Evolutionary conservation across 805 yeast genomes (phyloP).

Genomic region (Zygotorulaspora florentina): DNA sequence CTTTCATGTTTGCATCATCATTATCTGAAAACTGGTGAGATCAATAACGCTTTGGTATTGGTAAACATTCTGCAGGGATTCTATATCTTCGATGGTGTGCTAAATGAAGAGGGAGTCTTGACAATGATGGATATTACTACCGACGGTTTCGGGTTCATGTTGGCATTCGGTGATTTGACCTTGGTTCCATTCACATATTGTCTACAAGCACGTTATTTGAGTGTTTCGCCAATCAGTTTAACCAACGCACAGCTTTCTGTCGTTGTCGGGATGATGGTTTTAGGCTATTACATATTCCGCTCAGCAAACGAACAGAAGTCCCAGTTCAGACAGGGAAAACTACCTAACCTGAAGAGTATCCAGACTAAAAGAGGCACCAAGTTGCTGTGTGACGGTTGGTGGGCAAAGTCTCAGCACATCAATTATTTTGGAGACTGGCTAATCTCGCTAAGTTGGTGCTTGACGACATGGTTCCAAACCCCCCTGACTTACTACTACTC

Average conservation of each 20-base stretch:
- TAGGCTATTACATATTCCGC: conserved; percentile 81
- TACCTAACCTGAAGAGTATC: conserved; percentile 64
- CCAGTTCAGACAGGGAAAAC: conserved; percentile 72
- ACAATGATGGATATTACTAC: conserved; percentile 95
- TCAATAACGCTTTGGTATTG: conserved; percentile 68
- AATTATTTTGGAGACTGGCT: conserved; percentile 96
- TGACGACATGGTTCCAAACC: conserved; percentile 78
- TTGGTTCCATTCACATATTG: conserved; percentile 91
- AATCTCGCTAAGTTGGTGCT: conserved; percentile 86
- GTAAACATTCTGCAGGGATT: conserved; percentile 68
- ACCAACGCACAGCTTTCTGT: conserved; percentile 39
- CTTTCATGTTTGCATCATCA: conserved; percentile 79
- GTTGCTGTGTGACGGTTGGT: conserved; percentile 89
- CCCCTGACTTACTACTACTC: conserved; percentile 86
- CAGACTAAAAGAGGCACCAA: conserved; percentile 73
- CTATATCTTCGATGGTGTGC: conserved; percentile 86
- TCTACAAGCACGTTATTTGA: conserved; percentile 77
- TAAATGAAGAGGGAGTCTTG: conserved; percentile 83
- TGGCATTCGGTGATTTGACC: conserved; percentile 88
- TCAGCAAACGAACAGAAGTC: conserved; percentile 82
- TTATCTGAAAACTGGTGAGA: conserved; percentile 52
- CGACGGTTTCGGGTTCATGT: conserved; percentile 97
- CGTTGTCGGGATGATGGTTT: conserved; percentile 35
- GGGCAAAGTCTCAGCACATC: conserved; percentile 89
- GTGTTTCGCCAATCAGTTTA: conserved; percentile 56